Evolutionary conservation across 768 basidiomycete species (phyloP), one percentile per base, ranked within the genome.

Genomic region (Mycena maculata): DNA sequence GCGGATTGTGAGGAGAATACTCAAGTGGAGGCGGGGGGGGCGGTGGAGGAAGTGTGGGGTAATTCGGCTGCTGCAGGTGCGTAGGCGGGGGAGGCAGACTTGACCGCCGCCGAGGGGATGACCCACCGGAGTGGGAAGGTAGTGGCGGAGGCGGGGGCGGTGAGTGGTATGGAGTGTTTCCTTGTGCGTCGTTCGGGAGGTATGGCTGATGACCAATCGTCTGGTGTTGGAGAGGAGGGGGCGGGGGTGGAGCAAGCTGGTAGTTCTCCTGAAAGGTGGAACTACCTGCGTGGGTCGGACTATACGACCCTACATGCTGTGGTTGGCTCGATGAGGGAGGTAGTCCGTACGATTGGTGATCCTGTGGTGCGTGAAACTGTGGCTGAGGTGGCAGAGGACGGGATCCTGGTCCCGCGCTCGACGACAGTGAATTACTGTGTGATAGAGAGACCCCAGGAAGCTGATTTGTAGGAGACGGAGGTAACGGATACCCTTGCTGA

Each of bases 51-150:
- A 77, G 72, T 42, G 76, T 75, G 18, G 75, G 76, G 53, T 72
- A 74, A 49, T 68, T 63, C 31, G 73, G 72, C 44, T 72, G 64
- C 56, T 82, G 78, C 52, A 82, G 81, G 60, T 84, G 84, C 59
- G 77, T 78, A 25, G 84, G 87, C 27, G 84, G 86, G 33, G 83
- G 83, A 56, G 87, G 88, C 23, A 90, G 78, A 70, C 84, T 83
- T 10, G 85, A 80, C 39, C 82, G 83, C 52, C 86, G 77, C n/a
- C 82, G 76, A 13, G 79, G 71, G 13, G 75, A 67, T 47, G 68
- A 68, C 71, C 66, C 74, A 70, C 57, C 64, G 22, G 77, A 65
- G 52, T 76, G 73, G 42, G 78, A 70, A 22, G 82, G 80, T 0
- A 75, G 72, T 28, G 73, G 72, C 38, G 78, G 71, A n/a, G 82